Percentiles rank a stretch among this genome's conserved stretches.
Conservation (phyloP, 75 land plant species). For the Gnetum montanum region DNA sequence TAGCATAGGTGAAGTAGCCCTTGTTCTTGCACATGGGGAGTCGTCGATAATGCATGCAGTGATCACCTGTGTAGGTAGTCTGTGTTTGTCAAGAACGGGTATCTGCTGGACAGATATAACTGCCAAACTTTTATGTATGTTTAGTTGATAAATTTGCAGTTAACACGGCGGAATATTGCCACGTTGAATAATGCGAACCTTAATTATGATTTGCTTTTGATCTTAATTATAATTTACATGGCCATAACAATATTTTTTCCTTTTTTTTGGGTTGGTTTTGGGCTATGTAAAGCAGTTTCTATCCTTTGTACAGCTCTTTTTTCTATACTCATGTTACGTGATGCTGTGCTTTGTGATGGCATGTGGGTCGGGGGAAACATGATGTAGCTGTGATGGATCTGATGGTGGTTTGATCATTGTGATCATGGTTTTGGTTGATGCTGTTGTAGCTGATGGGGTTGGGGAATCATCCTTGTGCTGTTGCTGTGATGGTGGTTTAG, state of each 20-base stretch:
- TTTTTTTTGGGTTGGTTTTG: not conserved
- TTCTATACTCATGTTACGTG: not conserved
- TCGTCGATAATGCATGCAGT: not conserved
- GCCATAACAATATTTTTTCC: too few species aligned
- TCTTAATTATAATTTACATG: not conserved
- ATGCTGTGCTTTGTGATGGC: slow-evolving; percentile 7
- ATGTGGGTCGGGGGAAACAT: slow-evolving; percentile 7
- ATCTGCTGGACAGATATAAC: slow-evolving; percentile 1
- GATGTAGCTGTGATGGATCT: slow-evolving; percentile 4
- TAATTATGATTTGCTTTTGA: not conserved
- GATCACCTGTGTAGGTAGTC: not conserved
- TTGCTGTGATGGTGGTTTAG: too few species aligned
- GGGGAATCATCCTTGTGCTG: too few species aligned
- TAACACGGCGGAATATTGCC: not conserved
- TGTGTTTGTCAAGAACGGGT: not conserved
- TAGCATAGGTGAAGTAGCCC: not conserved
- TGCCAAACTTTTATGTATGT: not conserved
- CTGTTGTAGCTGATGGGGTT: slow-evolving; percentile 6
- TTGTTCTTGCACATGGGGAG: slow-evolving; percentile 7
- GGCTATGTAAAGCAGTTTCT: not conserved
- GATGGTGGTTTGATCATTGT: slow-evolving; percentile 4
- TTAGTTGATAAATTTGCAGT: not conserved
- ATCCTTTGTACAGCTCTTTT: not conserved
- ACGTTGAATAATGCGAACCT: not conserved
- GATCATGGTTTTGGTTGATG: not conserved